Evolutionary conservation across 345 rosid species (phyloP).

Genomic region (Moricandia arvensis): DNA sequence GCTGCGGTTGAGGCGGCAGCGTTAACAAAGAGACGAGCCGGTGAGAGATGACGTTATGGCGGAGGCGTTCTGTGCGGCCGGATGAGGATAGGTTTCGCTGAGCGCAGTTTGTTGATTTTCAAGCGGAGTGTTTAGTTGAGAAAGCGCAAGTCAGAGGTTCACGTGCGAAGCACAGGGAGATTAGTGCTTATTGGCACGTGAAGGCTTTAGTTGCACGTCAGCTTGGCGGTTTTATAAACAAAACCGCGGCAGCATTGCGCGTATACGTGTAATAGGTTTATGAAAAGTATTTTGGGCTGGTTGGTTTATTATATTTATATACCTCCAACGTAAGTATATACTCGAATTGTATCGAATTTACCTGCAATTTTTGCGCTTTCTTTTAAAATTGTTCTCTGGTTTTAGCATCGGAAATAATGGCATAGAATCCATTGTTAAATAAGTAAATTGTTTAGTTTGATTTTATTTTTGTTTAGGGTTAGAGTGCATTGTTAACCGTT

Average conservation of each 20-base stretch:
- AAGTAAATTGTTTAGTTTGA: too few relatives aligned
- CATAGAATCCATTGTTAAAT: too few relatives aligned
- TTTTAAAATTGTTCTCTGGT: too few relatives aligned
- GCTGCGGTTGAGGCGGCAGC: slow-evolving; percentile 55
- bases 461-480: too few relatives aligned
- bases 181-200: slow-evolving; percentile 84
- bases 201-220: slow-evolving; percentile 66
- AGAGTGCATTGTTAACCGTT: too few relatives aligned
- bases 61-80: slow-evolving; percentile 59
- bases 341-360: too few relatives aligned
- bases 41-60: slow-evolving; percentile 59
- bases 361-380: too few relatives aligned
- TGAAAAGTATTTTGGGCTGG: not conserved
- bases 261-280: not conserved
- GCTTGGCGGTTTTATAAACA: slow-evolving; percentile 59
- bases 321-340: not conserved
- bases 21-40: slow-evolving; percentile 31
- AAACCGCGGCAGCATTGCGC: too few relatives aligned
- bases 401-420: too few relatives aligned
- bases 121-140: slow-evolving; percentile 65
- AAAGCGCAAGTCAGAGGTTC: slow-evolving; percentile 74
- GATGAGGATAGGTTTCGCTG: slow-evolving; percentile 61
- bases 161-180: slow-evolving; percentile 70
- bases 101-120: slow-evolving; percentile 82
- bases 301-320: not conserved